Percentiles rank a stretch among this genome's conserved stretches.
Evolutionary conservation across 2,329 filamentous ascomycete species (phyloP).

Genomic region (Xylariales sp.): DNA sequence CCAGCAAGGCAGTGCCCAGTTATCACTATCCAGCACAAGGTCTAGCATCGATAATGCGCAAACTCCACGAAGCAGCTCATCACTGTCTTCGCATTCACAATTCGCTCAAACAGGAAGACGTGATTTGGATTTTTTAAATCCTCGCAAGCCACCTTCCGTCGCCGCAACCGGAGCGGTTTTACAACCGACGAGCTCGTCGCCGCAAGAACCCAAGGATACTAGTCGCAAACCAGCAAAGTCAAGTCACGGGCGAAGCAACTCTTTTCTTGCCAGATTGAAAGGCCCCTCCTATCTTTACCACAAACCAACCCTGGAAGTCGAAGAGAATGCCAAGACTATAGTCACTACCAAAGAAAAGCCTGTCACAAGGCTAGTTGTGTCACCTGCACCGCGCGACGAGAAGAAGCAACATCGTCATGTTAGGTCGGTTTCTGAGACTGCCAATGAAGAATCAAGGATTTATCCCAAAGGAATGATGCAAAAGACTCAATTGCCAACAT

Average conservation of each 20-base stretch:
- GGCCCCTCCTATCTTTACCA: constrained; percentile 27
- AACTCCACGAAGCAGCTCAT: constrained; percentile 8
- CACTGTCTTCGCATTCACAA: constrained; percentile 12
- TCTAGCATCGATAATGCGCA: constrained; percentile 12
- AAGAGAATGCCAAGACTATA: constrained; percentile 11
- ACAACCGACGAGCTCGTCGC: constrained; percentile 22
- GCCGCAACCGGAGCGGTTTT: constrained; percentile 20
- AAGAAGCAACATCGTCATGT: too few relatives aligned
- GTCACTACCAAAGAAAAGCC: constrained; percentile 13
- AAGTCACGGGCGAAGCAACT: constrained; percentile 23
- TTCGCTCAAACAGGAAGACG: constrained; percentile 9
- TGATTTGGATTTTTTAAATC: constrained; percentile 13
- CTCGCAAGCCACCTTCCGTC: constrained; percentile 21
- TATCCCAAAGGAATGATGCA: too few relatives aligned
- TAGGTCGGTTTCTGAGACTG: too few relatives aligned
- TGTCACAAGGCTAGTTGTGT: constrained; percentile 11
- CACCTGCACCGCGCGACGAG: too few relatives aligned
- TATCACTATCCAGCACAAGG: constrained; percentile 15
- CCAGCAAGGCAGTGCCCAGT: constrained; percentile 16
- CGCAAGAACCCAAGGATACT: constrained; percentile 17
- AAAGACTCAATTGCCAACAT: too few relatives aligned
- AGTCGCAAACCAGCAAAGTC: constrained; percentile 17
- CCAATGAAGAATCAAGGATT: too few relatives aligned
- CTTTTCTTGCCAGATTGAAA: constrained; percentile 23
- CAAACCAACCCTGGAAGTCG: constrained; percentile 9